phyloP scores from a whole-genome alignment of 805 yeast genomes.

The Aciculoconidium aculeatum region DNA sequence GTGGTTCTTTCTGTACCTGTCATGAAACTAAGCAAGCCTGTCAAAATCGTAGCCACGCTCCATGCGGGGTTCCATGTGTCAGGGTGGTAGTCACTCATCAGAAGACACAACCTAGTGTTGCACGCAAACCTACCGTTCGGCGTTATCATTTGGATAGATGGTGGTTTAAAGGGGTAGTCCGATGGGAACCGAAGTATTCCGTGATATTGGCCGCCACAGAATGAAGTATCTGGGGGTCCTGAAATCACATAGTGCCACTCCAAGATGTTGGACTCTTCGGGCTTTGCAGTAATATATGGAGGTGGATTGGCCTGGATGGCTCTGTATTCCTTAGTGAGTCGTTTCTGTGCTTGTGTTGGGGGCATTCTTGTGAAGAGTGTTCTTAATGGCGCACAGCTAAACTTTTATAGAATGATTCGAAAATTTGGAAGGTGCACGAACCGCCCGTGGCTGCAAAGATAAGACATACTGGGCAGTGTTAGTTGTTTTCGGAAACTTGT shows the following conservation, averaged over 20 bases:
- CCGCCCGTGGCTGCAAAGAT: no score
- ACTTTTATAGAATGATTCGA: not conserved
- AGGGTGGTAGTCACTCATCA: slow-evolving; percentile 95
- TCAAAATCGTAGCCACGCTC: slow-evolving; percentile 85
- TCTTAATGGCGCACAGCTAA: not conserved
- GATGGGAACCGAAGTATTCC: slow-evolving; percentile 79
- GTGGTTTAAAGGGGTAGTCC: slow-evolving; percentile 90
- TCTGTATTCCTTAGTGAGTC: slow-evolving; percentile 77
- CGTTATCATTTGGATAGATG: slow-evolving; percentile 81
- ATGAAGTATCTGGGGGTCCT: slow-evolving; percentile 90
- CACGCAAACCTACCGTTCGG: slow-evolving; percentile 86
- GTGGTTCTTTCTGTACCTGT: slow-evolving; percentile 81
- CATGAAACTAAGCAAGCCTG: slow-evolving; percentile 88
- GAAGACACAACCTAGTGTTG: slow-evolving; percentile 75
- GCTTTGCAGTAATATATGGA: slow-evolving; percentile 78
- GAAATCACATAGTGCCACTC: slow-evolving; percentile 93
- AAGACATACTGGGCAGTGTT: no score
- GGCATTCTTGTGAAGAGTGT: slow-evolving; percentile 23
- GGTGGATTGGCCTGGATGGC: slow-evolving; percentile 73
- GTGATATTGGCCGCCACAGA: slow-evolving; percentile 81
- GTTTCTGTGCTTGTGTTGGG: slow-evolving; percentile 34
- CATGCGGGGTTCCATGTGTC: slow-evolving; percentile 96
- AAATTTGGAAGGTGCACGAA: no score
- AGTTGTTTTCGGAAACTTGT: no score
- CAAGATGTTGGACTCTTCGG: slow-evolving; percentile 78